Percentiles rank a stretch among this genome's conserved stretches.
phyloP scores from a whole-genome alignment of 2,329 filamentous ascomycete species.

The Colletotrichum graminicola region DNA sequence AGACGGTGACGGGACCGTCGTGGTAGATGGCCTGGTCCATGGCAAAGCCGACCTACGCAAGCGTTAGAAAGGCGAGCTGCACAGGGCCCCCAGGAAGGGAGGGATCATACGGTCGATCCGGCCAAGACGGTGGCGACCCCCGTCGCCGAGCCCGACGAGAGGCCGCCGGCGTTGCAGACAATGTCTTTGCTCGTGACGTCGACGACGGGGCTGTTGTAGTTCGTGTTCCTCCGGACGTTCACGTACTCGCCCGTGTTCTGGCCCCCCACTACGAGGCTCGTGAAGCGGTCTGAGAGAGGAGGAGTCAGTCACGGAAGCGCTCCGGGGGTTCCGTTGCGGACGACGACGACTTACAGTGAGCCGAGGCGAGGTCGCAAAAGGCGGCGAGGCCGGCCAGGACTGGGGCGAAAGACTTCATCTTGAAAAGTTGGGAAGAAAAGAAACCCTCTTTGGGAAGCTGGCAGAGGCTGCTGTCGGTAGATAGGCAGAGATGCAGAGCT shows the following conservation, averaged over 20 bases:
- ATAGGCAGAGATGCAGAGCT: background rate
- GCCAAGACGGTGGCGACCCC: conserved; percentile 35
- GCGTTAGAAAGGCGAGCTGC: background rate
- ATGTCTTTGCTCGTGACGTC: conserved; percentile 58
- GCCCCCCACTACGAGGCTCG: conserved; percentile 35
- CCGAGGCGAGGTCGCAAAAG: conserved; percentile 11
- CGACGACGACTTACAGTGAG: conserved; percentile 29
- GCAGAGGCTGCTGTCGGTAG: background rate
- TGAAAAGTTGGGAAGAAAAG: background rate
- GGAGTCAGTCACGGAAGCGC: background rate
- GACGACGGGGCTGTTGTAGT: conserved; percentile 63
- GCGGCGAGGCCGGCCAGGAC: conserved; percentile 21
- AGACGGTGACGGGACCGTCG: conserved; percentile 35
- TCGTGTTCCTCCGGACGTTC: conserved; percentile 33
- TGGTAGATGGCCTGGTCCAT: conserved; percentile 40
- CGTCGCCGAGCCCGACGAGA: conserved; percentile 30
- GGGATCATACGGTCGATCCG: conserved; percentile 19
- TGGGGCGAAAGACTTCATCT: conserved; percentile 17
- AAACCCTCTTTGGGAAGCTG: background rate
- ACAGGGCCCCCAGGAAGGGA: too few species aligned
- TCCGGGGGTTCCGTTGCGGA: background rate
- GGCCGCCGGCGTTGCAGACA: conserved; percentile 59
- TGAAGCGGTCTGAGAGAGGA: conserved; percentile 31
- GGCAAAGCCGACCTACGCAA: conserved; percentile 21
- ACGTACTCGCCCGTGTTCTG: conserved; percentile 39